Conservation (phyloP, 2,329 filamentous ascomycete genomes). For the Cordyceps militaris region DNA sequence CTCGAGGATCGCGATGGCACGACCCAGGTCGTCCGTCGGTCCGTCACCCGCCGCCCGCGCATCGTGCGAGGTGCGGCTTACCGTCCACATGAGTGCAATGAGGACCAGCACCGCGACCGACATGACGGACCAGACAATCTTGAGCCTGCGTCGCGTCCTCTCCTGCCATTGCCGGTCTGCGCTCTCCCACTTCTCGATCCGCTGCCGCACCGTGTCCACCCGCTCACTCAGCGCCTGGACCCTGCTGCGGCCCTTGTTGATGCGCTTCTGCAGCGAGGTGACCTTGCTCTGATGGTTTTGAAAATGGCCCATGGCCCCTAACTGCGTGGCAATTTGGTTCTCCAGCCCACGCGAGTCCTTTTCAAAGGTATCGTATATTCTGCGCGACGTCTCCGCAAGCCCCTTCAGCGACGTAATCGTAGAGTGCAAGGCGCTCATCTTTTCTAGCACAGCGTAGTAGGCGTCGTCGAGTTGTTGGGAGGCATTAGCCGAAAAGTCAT, state of each 20-base stretch:
- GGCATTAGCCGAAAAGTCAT: slow-evolving; percentile 52
- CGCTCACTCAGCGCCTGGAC: slow-evolving; percentile 54
- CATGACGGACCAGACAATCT: slow-evolving; percentile 55
- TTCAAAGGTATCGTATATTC: slow-evolving; percentile 52
- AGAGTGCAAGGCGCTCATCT: slow-evolving; percentile 54
- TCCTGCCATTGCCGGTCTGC: slow-evolving; percentile 63
- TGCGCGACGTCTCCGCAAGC: slow-evolving; percentile 54
- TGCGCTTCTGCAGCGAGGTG: slow-evolving; percentile 51
- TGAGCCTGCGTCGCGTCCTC: slow-evolving; percentile 55
- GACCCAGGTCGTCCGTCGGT: not conserved
- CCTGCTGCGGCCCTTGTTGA: slow-evolving; percentile 52
- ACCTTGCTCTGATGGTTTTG: slow-evolving; percentile 59
- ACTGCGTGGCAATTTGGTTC: slow-evolving; percentile 52
- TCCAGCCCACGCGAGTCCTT: slow-evolving; percentile 52
- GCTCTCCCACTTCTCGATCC: slow-evolving; percentile 61
- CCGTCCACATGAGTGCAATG: slow-evolving; percentile 34
- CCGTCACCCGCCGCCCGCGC: not conserved
- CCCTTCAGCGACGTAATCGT: slow-evolving; percentile 60
- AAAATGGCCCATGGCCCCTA: slow-evolving; percentile 56
- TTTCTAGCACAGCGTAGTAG: slow-evolving; percentile 67
- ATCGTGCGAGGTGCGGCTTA: slow-evolving; percentile 13
- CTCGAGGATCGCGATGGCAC: slow-evolving; percentile 12
- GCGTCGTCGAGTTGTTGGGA: slow-evolving; percentile 64
- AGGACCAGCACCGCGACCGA: slow-evolving; percentile 41
- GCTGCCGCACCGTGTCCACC: slow-evolving; percentile 55